phyloP scores from a whole-genome alignment of 352 stramenopile species.

The Phytophthora aleatoria region DNA sequence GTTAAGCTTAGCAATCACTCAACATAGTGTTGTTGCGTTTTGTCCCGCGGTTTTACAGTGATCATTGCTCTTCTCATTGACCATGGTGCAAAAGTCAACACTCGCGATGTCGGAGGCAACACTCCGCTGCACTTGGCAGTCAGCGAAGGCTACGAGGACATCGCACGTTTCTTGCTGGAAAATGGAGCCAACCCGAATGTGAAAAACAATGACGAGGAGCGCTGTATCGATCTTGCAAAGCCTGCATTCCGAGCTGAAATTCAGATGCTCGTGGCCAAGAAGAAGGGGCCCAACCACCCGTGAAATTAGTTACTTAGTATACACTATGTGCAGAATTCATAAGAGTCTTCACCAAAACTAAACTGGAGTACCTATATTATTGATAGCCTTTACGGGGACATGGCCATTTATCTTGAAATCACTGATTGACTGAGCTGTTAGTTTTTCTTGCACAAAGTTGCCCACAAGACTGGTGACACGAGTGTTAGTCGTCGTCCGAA shows the following conservation, averaged over 20 bases:
- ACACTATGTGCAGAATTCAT: not conserved
- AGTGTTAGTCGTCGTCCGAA: conserved; percentile 38
- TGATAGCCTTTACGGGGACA: not conserved
- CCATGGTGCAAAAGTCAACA: conserved; percentile 59
- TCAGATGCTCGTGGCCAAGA: conserved; percentile 32
- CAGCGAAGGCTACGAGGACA: conserved; percentile 62
- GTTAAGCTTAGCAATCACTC: not conserved
- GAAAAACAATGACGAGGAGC: conserved; percentile 63
- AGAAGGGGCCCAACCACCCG: conserved; percentile 10
- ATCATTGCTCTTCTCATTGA: conserved; percentile 69
- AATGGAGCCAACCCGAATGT: conserved; percentile 55
- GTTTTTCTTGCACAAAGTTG: not conserved
- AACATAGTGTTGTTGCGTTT: not conserved
- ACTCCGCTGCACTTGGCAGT: conserved; percentile 73
- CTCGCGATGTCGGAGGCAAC: conserved; percentile 67
- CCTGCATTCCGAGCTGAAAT: conserved; percentile 56
- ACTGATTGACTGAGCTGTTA: not conserved
- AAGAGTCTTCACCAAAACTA: not conserved
- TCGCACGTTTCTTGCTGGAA: conserved; percentile 66
- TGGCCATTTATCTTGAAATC: no score
- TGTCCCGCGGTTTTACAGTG: conserved; percentile 28
- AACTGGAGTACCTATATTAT: conserved; percentile 16
- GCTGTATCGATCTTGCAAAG: conserved; percentile 58
- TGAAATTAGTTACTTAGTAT: conserved; percentile 1
- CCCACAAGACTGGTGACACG: not conserved